A percentile compares a stretch with the other conserved stretches of the same genome.
phyloP scores from a whole-genome alignment of 169 alveolate species.

The Plasmodium chabaudi region DNA sequence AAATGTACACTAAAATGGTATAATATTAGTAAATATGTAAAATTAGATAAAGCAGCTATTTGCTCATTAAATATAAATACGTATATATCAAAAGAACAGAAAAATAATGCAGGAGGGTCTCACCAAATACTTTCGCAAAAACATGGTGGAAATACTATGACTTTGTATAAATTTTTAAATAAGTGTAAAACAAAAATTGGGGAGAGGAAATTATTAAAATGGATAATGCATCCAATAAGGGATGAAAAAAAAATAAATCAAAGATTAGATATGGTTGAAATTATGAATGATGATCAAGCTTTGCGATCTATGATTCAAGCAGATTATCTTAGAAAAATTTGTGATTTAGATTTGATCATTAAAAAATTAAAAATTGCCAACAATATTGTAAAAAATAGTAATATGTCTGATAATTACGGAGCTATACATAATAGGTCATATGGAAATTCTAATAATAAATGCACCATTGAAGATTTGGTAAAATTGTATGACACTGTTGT shows the following conservation, averaged over 20 bases:
- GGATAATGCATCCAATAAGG: slow-evolving; percentile 97
- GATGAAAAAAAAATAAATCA: slow-evolving; percentile 90
- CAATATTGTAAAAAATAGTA: slow-evolving; percentile 14
- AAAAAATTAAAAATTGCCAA: slow-evolving; percentile 80
- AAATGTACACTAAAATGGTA: slow-evolving; percentile 78
- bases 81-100: slow-evolving; percentile 9
- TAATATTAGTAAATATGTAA: slow-evolving; percentile 79
- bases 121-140: too few relatives aligned
- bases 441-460: slow-evolving; percentile 1
- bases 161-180: slow-evolving; percentile 90
- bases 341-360: slow-evolving; percentile 83
- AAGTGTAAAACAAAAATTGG: slow-evolving; percentile 96
- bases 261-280: slow-evolving; percentile 96
- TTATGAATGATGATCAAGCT: slow-evolving; percentile 82
- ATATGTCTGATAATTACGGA: background rate
- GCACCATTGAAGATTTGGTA: slow-evolving; percentile 79
- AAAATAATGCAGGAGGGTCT: background rate
- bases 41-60: slow-evolving; percentile 86
- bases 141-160: slow-evolving; percentile 8
- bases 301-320: slow-evolving; percentile 83
- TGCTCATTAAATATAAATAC: slow-evolving; percentile 79
- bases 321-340: slow-evolving; percentile 85
- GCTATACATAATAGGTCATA: background rate
- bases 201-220: slow-evolving; percentile 90
- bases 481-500: slow-evolving; percentile 77